phyloP scores from a whole-genome alignment of 495 filamentous ascomycete species.

The Xylaria sp. region DNA sequence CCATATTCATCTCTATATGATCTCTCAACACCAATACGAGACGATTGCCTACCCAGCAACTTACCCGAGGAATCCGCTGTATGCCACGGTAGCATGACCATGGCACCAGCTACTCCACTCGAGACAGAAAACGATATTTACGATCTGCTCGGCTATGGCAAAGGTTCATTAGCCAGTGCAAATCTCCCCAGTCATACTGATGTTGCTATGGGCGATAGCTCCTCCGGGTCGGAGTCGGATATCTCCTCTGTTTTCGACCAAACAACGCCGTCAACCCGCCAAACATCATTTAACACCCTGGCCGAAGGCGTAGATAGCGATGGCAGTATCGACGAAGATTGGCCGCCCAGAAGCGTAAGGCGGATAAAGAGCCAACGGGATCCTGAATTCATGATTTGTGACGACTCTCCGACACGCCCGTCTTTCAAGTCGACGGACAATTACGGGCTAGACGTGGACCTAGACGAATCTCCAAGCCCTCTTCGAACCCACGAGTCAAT shows the following conservation, averaged over 20 bases:
- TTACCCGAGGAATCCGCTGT: background rate
- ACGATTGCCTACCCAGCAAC: background rate
- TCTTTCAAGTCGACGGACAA: background rate
- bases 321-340: background rate
- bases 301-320: background rate
- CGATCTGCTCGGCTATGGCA: conserved; percentile 9
- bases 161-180: background rate
- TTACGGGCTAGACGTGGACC: background rate
- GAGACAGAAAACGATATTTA: conserved; percentile 23
- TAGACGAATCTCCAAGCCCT: background rate
- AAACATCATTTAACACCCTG: background rate
- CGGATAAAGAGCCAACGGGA: background rate
- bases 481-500: background rate
- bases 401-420: background rate
- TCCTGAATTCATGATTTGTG: background rate
- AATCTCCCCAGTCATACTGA: background rate
- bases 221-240: conserved; percentile 16
- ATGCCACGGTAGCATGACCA: background rate
- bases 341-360: background rate
- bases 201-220: background rate
- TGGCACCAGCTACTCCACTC: conserved; percentile 1
- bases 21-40: background rate
- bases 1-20: background rate
- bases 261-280: conserved; percentile 15
- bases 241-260: conserved; percentile 15